These are phyloP conservation scores for Pyrenula aspistea DNA, from an alignment of 495 filamentous ascomycete species.

Conservation along the genomic window DNA sequence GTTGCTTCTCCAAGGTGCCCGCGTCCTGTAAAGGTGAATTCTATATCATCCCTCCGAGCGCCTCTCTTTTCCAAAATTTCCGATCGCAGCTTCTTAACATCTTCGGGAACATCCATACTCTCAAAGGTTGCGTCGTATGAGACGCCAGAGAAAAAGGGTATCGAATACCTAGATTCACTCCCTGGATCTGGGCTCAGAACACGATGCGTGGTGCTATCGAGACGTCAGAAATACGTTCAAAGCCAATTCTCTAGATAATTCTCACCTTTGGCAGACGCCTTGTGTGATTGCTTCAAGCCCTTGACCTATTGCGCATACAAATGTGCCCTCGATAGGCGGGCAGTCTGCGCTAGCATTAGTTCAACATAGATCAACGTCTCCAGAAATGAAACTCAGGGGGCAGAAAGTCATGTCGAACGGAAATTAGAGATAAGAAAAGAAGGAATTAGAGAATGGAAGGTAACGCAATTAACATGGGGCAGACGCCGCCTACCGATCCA, in stretches of 20 bases:
- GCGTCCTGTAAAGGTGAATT: constrained; percentile 67
- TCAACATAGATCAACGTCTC: too few species aligned
- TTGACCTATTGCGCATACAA: constrained; percentile 88
- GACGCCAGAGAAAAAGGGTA: constrained; percentile 92
- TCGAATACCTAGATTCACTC: constrained; percentile 61
- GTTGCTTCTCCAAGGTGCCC: constrained; percentile 72
- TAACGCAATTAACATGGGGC: too few species aligned
- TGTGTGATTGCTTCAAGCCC: constrained; percentile 83
- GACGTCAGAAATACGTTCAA: neutral
- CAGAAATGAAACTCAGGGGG: too few species aligned
- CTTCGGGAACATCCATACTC: constrained; percentile 55
- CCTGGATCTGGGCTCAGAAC: constrained; percentile 45
- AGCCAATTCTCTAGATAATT: neutral
- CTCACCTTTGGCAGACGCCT: constrained; percentile 50
- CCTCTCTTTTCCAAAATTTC: constrained; percentile 26
- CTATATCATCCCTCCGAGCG: constrained; percentile 51
- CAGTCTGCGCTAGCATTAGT: too few species aligned
- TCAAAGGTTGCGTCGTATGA: constrained; percentile 72
- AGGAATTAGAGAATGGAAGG: too few species aligned
- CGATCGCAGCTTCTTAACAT: constrained; percentile 32
- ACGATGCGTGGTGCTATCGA: constrained; percentile 6
- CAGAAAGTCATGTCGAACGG: too few species aligned
- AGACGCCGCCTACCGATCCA: constrained; percentile 51
- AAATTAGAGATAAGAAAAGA: too few species aligned
- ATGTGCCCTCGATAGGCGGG: constrained; percentile 35